Evolutionary conservation across 108 stramenopile genomes (phyloP).

Genomic region (Cyclotella cryptica): DNA sequence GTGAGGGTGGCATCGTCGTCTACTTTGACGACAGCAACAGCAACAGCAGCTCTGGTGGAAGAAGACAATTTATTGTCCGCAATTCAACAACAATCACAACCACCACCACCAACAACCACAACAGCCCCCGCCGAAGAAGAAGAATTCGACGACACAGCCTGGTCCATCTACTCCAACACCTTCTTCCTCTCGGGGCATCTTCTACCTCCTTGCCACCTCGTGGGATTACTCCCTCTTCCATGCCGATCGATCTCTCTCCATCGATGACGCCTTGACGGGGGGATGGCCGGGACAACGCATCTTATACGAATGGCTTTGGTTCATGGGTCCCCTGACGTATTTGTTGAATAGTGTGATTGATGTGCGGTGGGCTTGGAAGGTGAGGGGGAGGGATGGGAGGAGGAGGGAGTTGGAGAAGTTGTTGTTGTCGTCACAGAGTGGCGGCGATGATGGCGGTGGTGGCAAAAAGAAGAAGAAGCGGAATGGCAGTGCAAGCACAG

Average conservation of each 20-base stretch:
- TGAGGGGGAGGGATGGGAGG: conserved; percentile 12
- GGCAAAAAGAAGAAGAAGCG: no score
- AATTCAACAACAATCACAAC: conserved; percentile 1
- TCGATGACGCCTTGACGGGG: conserved; percentile 7
- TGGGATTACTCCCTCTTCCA: conserved; percentile 34
- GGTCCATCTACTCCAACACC: conserved; percentile 41
- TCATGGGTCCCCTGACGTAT: conserved; percentile 44
- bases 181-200: conserved; percentile 41
- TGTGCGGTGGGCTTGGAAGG: conserved; percentile 35
- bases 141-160: conserved; percentile 21
- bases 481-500: no score
- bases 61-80: background rate
- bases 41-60: background rate
- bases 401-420: conserved; percentile 21
- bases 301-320: conserved; percentile 37
- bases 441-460: no score
- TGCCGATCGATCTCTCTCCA: background rate
- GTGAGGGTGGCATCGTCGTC: background rate
- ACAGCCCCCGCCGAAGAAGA: background rate
- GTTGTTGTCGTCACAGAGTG: no score
- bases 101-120: background rate
- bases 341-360: conserved; percentile 42
- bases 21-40: background rate
- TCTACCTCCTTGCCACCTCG: conserved; percentile 35
- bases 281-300: conserved; percentile 1